phyloP scores from a whole-genome alignment of 176 grass and related monocot species.

The Hordeum vulgare region MorexV3_pseudomolecules_assembly NC_058519.1:358741061-358741560 shows the following conservation, averaged over 20 bases:
- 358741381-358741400: not conserved
- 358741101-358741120: not conserved
- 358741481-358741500: conserved; percentile 87
- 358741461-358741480: conserved; percentile 84
- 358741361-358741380: conserved; percentile 4
- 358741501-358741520: conserved; percentile 92
- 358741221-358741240: conserved; percentile 76
- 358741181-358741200: not conserved
- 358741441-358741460: not conserved
- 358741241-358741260: conserved; percentile 66
- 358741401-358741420: not conserved
- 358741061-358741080: not conserved
- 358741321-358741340: conserved; percentile 32
- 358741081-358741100: not conserved
- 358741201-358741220: conserved; percentile 76
- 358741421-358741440: not conserved
- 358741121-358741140: not conserved
- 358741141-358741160: not conserved
- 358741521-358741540: conserved; percentile 86
- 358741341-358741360: conserved; percentile 22
- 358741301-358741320: conserved; percentile 80
- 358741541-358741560: conserved; percentile 28
- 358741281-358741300: conserved; percentile 71
- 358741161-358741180: not conserved
- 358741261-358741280: conserved; percentile 70